Base-by-base conservation (phyloP, 352 stramenopile genomes). In the Albugo laibachii region DNA sequence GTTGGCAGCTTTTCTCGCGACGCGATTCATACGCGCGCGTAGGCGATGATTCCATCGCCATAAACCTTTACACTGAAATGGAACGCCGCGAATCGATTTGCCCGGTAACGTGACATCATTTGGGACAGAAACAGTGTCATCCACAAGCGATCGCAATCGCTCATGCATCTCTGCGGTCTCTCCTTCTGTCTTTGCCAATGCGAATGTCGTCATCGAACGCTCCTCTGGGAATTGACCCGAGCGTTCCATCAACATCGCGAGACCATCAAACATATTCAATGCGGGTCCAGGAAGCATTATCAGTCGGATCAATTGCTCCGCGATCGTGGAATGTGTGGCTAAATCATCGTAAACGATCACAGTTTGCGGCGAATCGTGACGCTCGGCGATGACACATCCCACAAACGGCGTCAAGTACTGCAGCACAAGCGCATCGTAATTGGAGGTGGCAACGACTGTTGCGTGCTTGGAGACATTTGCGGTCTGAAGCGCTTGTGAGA, bases 371-470 rank as follows among this genome's bases (percentile, higher is more conserved):
- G 64, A 71, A 44, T 44, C 61, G 45, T 69, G 58, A 21, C 74
- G 53, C 53, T 88, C 75, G 20, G 70, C 72, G 27, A 88, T 52
- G 1, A 70, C 66, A 44, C 69, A 83, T n/a, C 75, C 75, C 0
- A 69, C 66, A 51, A 88, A 88, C n/a, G 75, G 75, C 44, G 75
- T 62, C 37, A 88, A 57, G 58, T 83, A 88, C 59, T 88, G 75
- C 64, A 77, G 53, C 47, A 85, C 74, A 24, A 68, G 58, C 54
- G 72, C 80, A 50, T 81, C 66, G 36, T 66, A 67, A 42, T 83
- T 67, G 41, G 65, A 67, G 0, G 72, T 62, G 2, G 72, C 67
- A 10, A 88, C 57, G 42, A 88, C 57, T n/a, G 75, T 88, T 47
- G 63, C 77, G 59, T 83, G 43, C 20, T 56, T 47, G 12, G 85